Evolutionary conservation across 257 asterid genomes (phyloP).

Genomic region (Plectranthus barbatus): DNA sequence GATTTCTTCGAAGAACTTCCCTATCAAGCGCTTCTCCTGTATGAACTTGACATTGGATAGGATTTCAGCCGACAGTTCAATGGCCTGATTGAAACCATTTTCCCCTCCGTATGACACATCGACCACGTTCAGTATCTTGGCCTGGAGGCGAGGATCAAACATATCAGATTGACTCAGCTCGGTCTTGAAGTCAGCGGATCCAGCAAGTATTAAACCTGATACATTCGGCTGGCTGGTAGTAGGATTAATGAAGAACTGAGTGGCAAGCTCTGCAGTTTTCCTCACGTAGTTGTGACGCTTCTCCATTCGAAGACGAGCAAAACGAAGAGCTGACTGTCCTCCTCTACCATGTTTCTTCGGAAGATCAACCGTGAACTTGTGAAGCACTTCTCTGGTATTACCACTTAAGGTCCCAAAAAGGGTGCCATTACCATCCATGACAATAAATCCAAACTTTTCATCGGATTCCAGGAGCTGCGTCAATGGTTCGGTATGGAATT

Average conservation of each 20-base stretch:
- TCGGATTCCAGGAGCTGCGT: constrained; percentile 48
- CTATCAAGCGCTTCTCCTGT: constrained; percentile 51
- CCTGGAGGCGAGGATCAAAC: constrained; percentile 60
- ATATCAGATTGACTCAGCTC: constrained; percentile 59
- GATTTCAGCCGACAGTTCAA: constrained; percentile 54
- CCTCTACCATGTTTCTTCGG: constrained; percentile 65
- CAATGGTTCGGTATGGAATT: constrained; percentile 51
- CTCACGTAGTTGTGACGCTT: constrained; percentile 61
- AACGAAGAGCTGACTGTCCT: constrained; percentile 59
- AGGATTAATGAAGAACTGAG: constrained; percentile 53
- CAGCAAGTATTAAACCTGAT: constrained; percentile 56
- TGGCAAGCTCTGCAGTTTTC: constrained; percentile 61
- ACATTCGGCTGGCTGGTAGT: constrained; percentile 57
- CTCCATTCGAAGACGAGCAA: constrained; percentile 63
- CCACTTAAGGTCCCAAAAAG: constrained; percentile 59
- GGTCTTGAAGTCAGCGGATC: constrained; percentile 62
- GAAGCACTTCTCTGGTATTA: constrained; percentile 58
- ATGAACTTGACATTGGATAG: constrained; percentile 58
- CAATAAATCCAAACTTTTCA: constrained; percentile 54
- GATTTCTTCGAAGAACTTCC: constrained; percentile 54
- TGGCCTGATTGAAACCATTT: constrained; percentile 60
- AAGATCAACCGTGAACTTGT: constrained; percentile 54
- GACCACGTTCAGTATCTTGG: constrained; percentile 53
- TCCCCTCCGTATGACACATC: constrained; percentile 68
- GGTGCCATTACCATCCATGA: constrained; percentile 66